These are phyloP conservation scores for Tetrahymena malaccensis DNA, from an alignment of 73 alveolate species.

Conservation along the genomic window DNA sequence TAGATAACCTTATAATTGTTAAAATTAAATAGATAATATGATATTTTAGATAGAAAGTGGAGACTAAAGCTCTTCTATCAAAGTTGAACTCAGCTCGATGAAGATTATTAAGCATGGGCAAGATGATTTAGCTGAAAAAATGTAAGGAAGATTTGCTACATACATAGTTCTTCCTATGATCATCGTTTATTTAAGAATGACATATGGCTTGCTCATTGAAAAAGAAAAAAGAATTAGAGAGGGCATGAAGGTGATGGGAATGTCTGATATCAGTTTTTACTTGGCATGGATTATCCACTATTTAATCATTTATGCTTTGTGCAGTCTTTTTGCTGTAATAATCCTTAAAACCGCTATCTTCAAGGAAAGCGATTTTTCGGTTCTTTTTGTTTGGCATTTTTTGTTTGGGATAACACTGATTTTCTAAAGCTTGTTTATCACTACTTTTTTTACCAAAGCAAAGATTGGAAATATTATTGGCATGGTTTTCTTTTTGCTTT, in stretches of 20 bases:
- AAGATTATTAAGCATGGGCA: constrained; percentile 11
- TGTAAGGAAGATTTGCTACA: constrained; percentile 25
- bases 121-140: constrained; percentile 13
- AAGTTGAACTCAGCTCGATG: neutral
- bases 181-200: constrained; percentile 38
- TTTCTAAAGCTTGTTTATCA: constrained; percentile 61
- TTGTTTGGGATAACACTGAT: constrained; percentile 61
- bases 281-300: constrained; percentile 82
- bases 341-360: constrained; percentile 27
- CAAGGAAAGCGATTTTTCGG: constrained; percentile 47
- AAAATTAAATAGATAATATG: constrained; percentile 7
- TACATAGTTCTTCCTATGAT: constrained; percentile 28
- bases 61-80: neutral
- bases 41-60: constrained; percentile 4
- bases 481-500: constrained; percentile 52
- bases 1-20: neutral
- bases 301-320: constrained; percentile 59
- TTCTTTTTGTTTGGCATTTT: constrained; percentile 60
- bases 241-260: constrained; percentile 98
- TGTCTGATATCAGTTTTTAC: constrained; percentile 83
- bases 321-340: constrained; percentile 58
- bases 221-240: constrained; percentile 92
- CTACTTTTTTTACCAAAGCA: constrained; percentile 74
- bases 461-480: constrained; percentile 70
- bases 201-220: constrained; percentile 55